These are phyloP conservation scores for Raffaelea albimanens DNA, from an alignment of 2,329 filamentous ascomycete species.

Conservation along the genomic window DNA sequence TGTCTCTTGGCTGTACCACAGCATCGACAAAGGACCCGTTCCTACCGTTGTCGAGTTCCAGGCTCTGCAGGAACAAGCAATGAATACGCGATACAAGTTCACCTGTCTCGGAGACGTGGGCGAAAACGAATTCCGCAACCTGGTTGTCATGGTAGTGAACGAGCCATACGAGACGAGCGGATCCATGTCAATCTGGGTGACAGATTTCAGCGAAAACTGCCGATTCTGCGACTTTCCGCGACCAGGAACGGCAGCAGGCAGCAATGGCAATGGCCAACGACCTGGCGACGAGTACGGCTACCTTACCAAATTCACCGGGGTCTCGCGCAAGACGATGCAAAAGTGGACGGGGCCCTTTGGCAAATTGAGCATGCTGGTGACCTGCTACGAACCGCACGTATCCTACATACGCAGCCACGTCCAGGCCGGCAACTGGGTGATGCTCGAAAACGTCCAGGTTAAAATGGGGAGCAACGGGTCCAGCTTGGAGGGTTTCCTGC, in stretches of 20 bases:
- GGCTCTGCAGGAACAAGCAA: constrained; percentile 25
- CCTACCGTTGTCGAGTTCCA: constrained; percentile 36
- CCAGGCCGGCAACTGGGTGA: constrained; percentile 50
- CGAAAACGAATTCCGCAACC: constrained; percentile 50
- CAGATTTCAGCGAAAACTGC: constrained; percentile 71
- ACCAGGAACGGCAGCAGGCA: constrained; percentile 16
- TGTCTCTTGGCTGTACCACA: constrained; percentile 38
- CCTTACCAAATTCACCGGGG: constrained; percentile 18
- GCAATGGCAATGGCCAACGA: constrained; percentile 41
- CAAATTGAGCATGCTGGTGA: constrained; percentile 60
- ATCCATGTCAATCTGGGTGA: constrained; percentile 58
- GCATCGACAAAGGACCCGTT: constrained; percentile 31
- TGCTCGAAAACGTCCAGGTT: constrained; percentile 63
- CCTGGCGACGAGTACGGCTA: constrained; percentile 38
- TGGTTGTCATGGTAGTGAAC: constrained; percentile 61
- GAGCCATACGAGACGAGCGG: constrained; percentile 33
- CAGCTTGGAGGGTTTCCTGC: constrained; percentile 63
- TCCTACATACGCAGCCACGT: constrained; percentile 46
- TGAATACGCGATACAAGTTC: constrained; percentile 46
- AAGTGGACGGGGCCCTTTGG: constrained; percentile 68
- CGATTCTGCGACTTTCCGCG: constrained; percentile 45
- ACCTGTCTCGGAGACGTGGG: constrained; percentile 54
- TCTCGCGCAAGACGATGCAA: constrained; percentile 1
- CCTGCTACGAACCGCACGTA: constrained; percentile 61
- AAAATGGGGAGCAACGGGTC: constrained; percentile 41